Evolutionary conservation across 1,284 basidiomycete species (phyloP).

Genomic region (Moniliophthora roreri): DNA sequence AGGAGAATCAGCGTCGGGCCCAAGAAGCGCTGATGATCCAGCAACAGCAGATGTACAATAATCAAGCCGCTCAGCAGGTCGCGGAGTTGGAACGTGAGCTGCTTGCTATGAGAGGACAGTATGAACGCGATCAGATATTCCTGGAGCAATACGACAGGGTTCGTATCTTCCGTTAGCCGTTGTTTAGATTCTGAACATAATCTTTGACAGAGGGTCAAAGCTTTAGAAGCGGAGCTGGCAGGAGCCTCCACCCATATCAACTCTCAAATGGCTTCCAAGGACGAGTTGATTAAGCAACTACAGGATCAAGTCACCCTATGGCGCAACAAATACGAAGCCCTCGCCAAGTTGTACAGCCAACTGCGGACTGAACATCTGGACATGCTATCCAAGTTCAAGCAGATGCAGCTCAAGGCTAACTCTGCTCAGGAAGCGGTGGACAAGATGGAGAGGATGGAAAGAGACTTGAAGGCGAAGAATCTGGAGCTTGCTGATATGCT

Average conservation of each 20-base stretch:
- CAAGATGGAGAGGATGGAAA: slow-evolving; percentile 98
- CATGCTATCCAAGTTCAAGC: slow-evolving; percentile 96
- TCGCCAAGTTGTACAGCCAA: slow-evolving; percentile 98
- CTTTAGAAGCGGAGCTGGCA: slow-evolving; percentile 88
- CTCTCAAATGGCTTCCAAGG: slow-evolving; percentile 90
- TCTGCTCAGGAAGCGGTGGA: slow-evolving; percentile 99
- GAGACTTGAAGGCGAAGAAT: slow-evolving; percentile 98
- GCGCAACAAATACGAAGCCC: slow-evolving; percentile 98
- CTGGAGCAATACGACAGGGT: slow-evolving; percentile 97
- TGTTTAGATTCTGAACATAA: slow-evolving; percentile 9
- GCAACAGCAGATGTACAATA: slow-evolving; percentile 76
- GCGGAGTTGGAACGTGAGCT: slow-evolving; percentile 89
- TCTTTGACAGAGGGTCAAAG: slow-evolving; percentile 85
- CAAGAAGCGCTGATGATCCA: slow-evolving; percentile 86
- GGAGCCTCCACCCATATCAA: slow-evolving; percentile 81
- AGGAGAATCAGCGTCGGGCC: slow-evolving; percentile 84
- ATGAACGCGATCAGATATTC: slow-evolving; percentile 97
- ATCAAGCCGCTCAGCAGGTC: slow-evolving; percentile 67
- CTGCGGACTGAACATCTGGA: slow-evolving; percentile 97
- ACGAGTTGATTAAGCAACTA: slow-evolving; percentile 93
- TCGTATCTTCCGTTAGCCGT: slow-evolving; percentile 27
- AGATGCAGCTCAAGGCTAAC: slow-evolving; percentile 96
- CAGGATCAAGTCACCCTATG: slow-evolving; percentile 97
- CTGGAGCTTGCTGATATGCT: slow-evolving; percentile 99
- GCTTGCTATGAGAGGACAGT: slow-evolving; percentile 93